Evolutionary conservation across 306 rosid genomes (phyloP).

Genomic region (Prinsepia uniflora): DNA sequence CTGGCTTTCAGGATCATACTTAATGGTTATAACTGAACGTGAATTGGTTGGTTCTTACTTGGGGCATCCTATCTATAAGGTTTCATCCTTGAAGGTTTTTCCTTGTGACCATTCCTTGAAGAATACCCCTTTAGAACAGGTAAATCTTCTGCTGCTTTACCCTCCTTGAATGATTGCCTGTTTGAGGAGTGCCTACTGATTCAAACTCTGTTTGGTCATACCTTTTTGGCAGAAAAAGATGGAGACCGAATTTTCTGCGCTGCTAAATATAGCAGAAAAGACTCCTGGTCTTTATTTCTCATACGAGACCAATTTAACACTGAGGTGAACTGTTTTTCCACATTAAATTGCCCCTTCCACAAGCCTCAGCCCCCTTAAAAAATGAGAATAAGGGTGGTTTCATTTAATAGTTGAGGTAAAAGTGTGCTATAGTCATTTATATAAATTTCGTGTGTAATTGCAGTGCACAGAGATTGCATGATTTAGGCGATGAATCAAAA

Average conservation of each 20-base stretch:
- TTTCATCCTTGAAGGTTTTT: constrained; percentile 65
- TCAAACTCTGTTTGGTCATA: constrained; percentile 26
- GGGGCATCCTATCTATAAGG: constrained; percentile 82
- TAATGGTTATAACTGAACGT: constrained; percentile 66
- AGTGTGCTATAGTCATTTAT: constrained; percentile 1
- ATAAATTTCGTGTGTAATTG: constrained; percentile 19
- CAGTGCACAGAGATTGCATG: constrained; percentile 77
- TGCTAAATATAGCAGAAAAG: constrained; percentile 77
- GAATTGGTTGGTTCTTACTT: constrained; percentile 71
- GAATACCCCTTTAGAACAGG: constrained; percentile 70
- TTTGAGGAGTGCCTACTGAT: constrained; percentile 20
- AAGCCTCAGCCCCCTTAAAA: neutral
- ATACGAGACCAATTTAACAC: constrained; percentile 77
- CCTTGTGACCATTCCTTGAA: constrained; percentile 79
- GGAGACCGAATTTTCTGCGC: constrained; percentile 71
- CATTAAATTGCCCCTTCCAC: neutral
- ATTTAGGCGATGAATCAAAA: constrained; percentile 76
- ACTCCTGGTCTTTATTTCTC: constrained; percentile 89
- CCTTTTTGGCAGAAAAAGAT: constrained; percentile 65
- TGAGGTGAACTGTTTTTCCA: constrained; percentile 64
- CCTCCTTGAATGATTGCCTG: neutral
- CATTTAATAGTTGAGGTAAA: neutral
- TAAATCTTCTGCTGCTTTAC: constrained; percentile 28
- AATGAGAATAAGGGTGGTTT: neutral
- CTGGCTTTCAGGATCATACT: constrained; percentile 62